Evolutionary conservation across 257 asterid genomes (phyloP), one percentile per base, ranked within the genome.

Genomic region (Nicotiana obtusifolia): DNA sequence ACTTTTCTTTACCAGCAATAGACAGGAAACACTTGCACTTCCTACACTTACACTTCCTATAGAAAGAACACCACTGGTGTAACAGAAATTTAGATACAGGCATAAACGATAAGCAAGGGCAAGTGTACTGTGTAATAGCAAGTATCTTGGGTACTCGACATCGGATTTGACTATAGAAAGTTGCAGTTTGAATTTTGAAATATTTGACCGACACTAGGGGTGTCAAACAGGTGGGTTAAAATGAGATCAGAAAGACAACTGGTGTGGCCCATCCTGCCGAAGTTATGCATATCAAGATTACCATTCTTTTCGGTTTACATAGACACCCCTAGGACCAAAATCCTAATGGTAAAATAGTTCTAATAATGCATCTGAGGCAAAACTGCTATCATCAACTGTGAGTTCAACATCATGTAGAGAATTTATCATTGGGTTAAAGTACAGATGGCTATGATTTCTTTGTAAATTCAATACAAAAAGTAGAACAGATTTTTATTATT

Each of bases 351-450:
- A n/a, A 68, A 35, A 68, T 37, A 37, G 31, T n/a, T 68, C 5
- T 14, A 68, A 44, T 68, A 68, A 68, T 68, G 77, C 77, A 68
- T 68, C 77, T 37, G 56, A 37, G 56, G n/a, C 77, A 35, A 68
- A n/a, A 37, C 17, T 68, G 56, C 41, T 68, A 37, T 35, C 56
- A 10, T 37, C 31, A 68, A 37, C 22, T 68, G 31, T 68, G 31
- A 68, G 5, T 68, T 68, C 31, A 68, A 68, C 77, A 68, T 37
- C 33, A 20, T 37, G 77, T 68, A 11, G 76, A 68, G 19, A 31
- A 37, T 68, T 68, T 68, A 41, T 20, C 56, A 68, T n/a, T 33
- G 11, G 44, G 31, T n/a, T 68, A 19, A 24, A 37, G 56, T 35
- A 68, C n/a, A 68, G 56, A 37, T 37, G 56, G 11, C 22, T n/a